Evolutionary conservation across 148 eudicot species (phyloP).

Genomic region (Nepenthes gracilis): DNA sequence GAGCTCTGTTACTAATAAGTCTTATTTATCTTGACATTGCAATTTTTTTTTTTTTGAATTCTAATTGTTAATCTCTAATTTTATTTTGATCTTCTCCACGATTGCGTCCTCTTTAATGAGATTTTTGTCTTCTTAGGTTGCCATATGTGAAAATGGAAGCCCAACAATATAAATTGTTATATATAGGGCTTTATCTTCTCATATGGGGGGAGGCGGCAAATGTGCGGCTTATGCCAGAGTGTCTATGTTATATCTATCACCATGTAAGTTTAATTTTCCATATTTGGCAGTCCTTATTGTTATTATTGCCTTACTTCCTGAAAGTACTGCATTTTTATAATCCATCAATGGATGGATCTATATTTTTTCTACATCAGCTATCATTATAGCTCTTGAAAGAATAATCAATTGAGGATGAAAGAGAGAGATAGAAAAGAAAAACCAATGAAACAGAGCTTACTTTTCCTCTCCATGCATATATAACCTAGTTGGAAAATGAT

Average conservation of each 20-base stretch:
- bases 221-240: conserved; percentile 90
- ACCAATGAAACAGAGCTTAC: too few relatives aligned
- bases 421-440: too few relatives aligned
- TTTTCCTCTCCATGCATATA: too few relatives aligned
- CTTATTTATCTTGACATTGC: too few relatives aligned
- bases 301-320: conserved; percentile 2
- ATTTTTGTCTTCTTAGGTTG: conserved; percentile 45
- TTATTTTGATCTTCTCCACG: neutral
- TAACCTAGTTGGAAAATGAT: too few relatives aligned
- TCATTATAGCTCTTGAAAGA: too few relatives aligned
- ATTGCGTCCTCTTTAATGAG: conserved; percentile 3
- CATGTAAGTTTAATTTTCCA: conserved; percentile 54
- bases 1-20: too few relatives aligned
- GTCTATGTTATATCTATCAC: conserved; percentile 94
- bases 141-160: conserved; percentile 91
- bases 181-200: conserved; percentile 81
- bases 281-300: neutral
- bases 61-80: neutral
- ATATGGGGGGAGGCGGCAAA: conserved; percentile 99
- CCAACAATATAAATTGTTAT: conserved; percentile 80
- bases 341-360: too few relatives aligned
- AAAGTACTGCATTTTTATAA: neutral
- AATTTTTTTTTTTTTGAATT: too few relatives aligned
- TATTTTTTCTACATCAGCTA: too few relatives aligned
- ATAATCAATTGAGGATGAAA: too few relatives aligned